Evolutionary conservation across 2,329 filamentous ascomycete species (phyloP).

Genomic region (Pseudocercospora cruenta): DNA sequence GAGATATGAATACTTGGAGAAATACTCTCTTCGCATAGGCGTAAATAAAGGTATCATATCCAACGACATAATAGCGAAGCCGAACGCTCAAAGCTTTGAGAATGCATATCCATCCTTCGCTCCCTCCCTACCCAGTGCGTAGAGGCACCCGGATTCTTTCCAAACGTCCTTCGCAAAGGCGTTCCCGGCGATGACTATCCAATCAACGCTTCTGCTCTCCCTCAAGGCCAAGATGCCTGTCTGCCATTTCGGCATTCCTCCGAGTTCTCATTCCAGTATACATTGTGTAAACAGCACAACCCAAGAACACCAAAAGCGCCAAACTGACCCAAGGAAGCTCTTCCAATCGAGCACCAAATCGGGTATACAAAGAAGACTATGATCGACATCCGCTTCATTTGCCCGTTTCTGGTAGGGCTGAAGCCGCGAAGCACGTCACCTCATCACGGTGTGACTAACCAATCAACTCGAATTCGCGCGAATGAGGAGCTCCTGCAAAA

Average conservation of each 20-base stretch:
- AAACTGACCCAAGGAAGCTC: not conserved
- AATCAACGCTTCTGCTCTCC: not conserved
- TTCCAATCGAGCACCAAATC: not conserved
- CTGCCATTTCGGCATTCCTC: not conserved
- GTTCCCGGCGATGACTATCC: not conserved
- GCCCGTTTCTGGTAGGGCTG: not conserved
- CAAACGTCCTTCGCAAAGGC: not conserved
- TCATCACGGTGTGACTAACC: not conserved
- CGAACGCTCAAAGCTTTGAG: not conserved
- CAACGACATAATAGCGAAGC: not conserved
- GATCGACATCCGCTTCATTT: not conserved
- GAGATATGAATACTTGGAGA: not conserved
- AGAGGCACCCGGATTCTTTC: not conserved
- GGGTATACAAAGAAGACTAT: not conserved
- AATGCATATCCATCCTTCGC: not conserved
- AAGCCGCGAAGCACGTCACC: slow-evolving; percentile 6
- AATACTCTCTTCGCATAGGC: not conserved
- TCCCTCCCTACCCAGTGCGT: not conserved
- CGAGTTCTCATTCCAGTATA: not conserved
- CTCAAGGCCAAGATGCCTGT: not conserved
- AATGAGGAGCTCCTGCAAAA: slow-evolving; percentile 32
- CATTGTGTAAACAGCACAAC: not conserved
- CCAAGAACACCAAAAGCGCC: slow-evolving; percentile 3
- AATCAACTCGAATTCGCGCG: slow-evolving; percentile 35
- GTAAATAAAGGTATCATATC: not conserved